Evolutionary conservation across 352 stramenopile species (phyloP).

Genomic region (Phytophthora capsici): DNA sequence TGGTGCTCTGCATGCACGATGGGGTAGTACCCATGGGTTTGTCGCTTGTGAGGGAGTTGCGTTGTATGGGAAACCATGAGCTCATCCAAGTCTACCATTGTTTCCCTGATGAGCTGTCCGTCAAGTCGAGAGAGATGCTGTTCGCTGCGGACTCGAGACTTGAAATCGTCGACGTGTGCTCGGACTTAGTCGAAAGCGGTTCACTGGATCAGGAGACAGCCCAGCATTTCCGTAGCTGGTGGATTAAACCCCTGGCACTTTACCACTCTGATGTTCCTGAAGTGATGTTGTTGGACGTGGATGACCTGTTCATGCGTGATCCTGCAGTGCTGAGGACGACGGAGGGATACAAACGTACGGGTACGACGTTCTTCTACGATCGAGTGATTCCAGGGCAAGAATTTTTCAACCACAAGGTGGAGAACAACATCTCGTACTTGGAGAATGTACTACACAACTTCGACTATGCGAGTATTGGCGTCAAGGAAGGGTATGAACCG

Average conservation of each 20-base stretch:
- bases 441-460: constrained; percentile 44
- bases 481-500: constrained; percentile 32
- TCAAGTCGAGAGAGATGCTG: constrained; percentile 34
- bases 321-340: constrained; percentile 44
- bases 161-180: constrained; percentile 58
- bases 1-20: constrained; percentile 56
- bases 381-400: constrained; percentile 43
- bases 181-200: constrained; percentile 23
- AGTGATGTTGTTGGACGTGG: constrained; percentile 64
- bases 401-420: constrained; percentile 41
- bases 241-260: constrained; percentile 65
- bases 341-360: constrained; percentile 46
- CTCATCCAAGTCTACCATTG: constrained; percentile 64
- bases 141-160: constrained; percentile 32
- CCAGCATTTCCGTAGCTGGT: constrained; percentile 56
- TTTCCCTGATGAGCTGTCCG: constrained; percentile 45
- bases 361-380: constrained; percentile 80
- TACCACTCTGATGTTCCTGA: constrained; percentile 52
- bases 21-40: constrained; percentile 45
- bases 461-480: constrained; percentile 51
- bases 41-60: constrained; percentile 52
- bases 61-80: constrained; percentile 51
- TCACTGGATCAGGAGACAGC: constrained; percentile 12
- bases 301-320: constrained; percentile 55
- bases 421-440: constrained; percentile 47